phyloP scores from a whole-genome alignment of 1,139 yeast genomes.

The Yamadazyma dushanensis region DNA sequence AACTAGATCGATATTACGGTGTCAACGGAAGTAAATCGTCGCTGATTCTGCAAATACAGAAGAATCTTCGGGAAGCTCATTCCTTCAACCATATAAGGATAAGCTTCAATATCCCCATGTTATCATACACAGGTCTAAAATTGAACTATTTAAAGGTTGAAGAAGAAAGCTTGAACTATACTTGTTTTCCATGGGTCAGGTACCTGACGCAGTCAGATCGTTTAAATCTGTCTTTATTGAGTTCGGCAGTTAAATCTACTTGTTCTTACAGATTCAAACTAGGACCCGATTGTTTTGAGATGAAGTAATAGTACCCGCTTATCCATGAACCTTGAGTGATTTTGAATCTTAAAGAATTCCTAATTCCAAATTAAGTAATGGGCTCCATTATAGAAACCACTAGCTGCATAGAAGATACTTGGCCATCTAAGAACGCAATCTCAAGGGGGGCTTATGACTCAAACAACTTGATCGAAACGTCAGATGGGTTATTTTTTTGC shows the following conservation, averaged over 20 bases:
- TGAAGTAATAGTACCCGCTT: background rate
- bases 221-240: conserved; percentile 3
- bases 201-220: conserved; percentile 34
- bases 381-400: no score
- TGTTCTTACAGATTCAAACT: conserved; percentile 32
- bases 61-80: conserved; percentile 12
- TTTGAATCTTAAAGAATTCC: no score
- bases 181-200: conserved; percentile 51
- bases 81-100: conserved; percentile 30
- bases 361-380: no score
- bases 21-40: conserved; percentile 36
- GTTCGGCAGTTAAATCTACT: conserved; percentile 8
- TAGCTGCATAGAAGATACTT: no score
- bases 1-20: conserved; percentile 43
- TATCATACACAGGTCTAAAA: conserved; percentile 44
- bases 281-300: conserved; percentile 24
- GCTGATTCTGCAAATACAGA: conserved; percentile 23
- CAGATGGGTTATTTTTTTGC: no score
- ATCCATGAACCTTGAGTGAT: no score
- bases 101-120: conserved; percentile 40
- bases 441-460: no score
- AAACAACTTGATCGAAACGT: no score
- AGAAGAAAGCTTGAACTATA: conserved; percentile 42
- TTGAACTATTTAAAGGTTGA: conserved; percentile 39
- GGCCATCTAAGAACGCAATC: no score